Percentiles rank a stretch among this genome's conserved stretches.
These are phyloP conservation scores for Myxozyma mucilagina DNA, from an alignment of 805 yeast species.

Conservation along the genomic window DNA sequence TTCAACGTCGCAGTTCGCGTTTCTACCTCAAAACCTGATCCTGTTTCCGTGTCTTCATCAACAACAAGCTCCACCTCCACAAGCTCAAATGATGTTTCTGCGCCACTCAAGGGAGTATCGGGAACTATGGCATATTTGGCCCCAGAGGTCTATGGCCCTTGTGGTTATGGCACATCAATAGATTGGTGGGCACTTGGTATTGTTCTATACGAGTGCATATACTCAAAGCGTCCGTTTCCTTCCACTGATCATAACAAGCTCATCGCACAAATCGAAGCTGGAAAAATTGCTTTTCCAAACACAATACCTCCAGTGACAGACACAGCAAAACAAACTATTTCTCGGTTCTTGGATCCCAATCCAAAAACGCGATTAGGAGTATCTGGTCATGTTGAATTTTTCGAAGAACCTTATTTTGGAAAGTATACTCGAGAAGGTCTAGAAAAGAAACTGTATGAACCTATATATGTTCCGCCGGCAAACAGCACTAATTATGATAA, in stretches of 20 bases:
- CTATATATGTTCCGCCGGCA: conserved; percentile 23
- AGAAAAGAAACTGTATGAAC: conserved; percentile 13
- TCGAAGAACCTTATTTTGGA: conserved; percentile 71
- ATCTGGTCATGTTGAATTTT: conserved; percentile 75
- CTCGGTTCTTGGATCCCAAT: conserved; percentile 58
- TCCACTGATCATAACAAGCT: conserved; percentile 17
- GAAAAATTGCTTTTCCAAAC: conserved; percentile 3
- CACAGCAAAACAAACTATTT: conserved; percentile 71
- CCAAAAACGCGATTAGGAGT: conserved; percentile 69
- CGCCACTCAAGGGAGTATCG: conserved; percentile 27
- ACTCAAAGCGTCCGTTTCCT: conserved; percentile 36
- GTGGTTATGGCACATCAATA: conserved; percentile 34
- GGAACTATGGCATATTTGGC: conserved; percentile 38
- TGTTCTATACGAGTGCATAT: conserved; percentile 39
- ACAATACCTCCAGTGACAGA: conserved; percentile 52
- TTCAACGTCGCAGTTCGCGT: conserved; percentile 47
- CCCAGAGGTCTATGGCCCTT: conserved; percentile 36
- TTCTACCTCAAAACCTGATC: background rate
- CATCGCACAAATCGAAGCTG: conserved; percentile 9
- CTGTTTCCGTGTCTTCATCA: background rate
- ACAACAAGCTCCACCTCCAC: background rate
- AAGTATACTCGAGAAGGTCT: conserved; percentile 36
- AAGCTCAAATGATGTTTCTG: background rate
- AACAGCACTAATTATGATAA: conserved; percentile 15
- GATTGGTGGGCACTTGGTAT: conserved; percentile 43